Evolutionary conservation across 1,284 basidiomycete genomes (phyloP), one percentile per base, ranked within the genome.

Genomic region (Ustilago loliicola): DNA sequence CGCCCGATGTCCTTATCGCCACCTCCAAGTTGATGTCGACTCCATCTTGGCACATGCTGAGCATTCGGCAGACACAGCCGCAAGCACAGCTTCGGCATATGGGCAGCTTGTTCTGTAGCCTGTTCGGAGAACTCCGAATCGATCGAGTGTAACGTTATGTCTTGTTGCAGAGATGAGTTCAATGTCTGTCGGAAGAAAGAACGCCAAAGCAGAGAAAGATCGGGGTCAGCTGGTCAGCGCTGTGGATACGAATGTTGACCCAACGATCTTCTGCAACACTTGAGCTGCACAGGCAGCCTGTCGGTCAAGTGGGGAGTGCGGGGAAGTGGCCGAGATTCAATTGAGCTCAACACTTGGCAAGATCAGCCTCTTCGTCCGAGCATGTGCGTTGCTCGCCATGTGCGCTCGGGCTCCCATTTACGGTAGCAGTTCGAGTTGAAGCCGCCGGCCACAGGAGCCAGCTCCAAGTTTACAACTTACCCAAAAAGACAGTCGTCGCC

Each of bases 401-500:
- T 45, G 42, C 42, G 7, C n/a, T 51, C 25, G 25, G 10, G 48
- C 48, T 15, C 5, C 8, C 17, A 38, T 38, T 15, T 15, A 45
- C n/a, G 42, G 8, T 21, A 21, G 7, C n/a, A 9, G 5, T 21
- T 11, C 7, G 11, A 21, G 42, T 21, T 10, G n/a, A 45, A 50
- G 48, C 11, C 23, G 17, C 48, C 48, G 25, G 48, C 53, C 34
- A 13, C 9, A 53, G 29, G 19, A 34, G 5, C 13, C 5, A 3
- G 32, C 11, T 34, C 7, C 3, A 48, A 48, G 45, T 13, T 25
- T 34, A 17, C 40, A 21, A 73, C 75, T 71, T 63, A 77, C 76
- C 47, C 47, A 34, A 65, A 78, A 21, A 78, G 10, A 25, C 76
- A 78, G 10, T 67, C 52, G 30, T 78, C 72, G 30, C 76, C 76